Evolutionary conservation across 148 eudicot genomes (phyloP).

Genomic region (Dysphania ambrosioides): DNA sequence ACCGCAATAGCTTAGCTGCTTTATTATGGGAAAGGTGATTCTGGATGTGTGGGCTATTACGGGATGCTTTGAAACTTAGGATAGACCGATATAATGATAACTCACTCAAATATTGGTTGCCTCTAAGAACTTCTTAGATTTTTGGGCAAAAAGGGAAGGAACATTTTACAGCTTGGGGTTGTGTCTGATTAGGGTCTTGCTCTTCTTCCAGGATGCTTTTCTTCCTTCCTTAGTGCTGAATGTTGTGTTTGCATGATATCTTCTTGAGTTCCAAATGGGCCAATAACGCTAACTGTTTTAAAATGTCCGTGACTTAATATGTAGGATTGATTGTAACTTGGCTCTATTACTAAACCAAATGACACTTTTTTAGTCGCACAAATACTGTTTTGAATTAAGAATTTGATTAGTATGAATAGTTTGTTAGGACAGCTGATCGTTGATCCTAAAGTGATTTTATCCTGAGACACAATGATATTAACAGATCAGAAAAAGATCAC

Average conservation of each 20-base stretch:
- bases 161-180: no score
- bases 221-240: neutral
- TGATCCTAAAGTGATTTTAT: no score
- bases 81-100: neutral
- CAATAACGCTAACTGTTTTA: neutral
- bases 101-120: neutral
- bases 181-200: no score
- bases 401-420: no score
- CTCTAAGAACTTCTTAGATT: neutral
- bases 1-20: neutral
- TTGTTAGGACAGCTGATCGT: no score
- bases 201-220: no score
- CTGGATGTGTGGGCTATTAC: neutral
- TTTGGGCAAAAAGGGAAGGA: neutral
- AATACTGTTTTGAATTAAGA: neutral
- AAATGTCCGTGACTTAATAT: neutral
- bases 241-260: neutral
- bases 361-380: neutral
- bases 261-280: neutral
- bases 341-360: neutral
- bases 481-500: no score
- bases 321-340: neutral
- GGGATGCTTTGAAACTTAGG: no score
- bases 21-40: neutral
- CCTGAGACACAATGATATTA: no score